Evolutionary conservation across 2,329 filamentous ascomycete species (phyloP).

Genomic region (Sordariomycetes sp.): DNA sequence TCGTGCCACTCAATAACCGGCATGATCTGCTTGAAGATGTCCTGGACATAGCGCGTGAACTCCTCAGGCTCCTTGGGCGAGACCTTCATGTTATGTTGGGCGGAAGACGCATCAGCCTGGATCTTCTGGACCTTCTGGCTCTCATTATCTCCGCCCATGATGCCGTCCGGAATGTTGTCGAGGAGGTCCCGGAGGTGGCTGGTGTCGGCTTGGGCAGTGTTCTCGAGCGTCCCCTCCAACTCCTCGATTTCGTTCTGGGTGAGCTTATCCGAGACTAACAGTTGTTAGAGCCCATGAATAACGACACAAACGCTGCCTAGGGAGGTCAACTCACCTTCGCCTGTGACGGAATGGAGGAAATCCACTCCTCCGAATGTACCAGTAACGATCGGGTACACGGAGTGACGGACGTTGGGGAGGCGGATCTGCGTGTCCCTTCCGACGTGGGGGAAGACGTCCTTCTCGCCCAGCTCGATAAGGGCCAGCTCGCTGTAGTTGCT

Average conservation of each 20-base stretch:
- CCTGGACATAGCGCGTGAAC: slow-evolving; percentile 66
- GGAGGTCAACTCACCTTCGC: slow-evolving; percentile 36
- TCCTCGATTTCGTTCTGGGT: slow-evolving; percentile 86
- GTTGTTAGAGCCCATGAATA: background rate
- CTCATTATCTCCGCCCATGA: slow-evolving; percentile 68
- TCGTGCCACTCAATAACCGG: slow-evolving; percentile 89
- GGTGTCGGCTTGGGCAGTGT: slow-evolving; percentile 52
- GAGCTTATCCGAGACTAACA: slow-evolving; percentile 68
- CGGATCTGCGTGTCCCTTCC: slow-evolving; percentile 62
- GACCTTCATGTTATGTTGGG: slow-evolving; percentile 62
- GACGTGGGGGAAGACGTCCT: slow-evolving; percentile 76
- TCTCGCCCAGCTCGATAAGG: slow-evolving; percentile 76
- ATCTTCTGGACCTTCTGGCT: slow-evolving; percentile 69
- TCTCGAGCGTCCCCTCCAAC: slow-evolving; percentile 71
- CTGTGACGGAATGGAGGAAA: slow-evolving; percentile 79
- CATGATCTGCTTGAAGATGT: slow-evolving; percentile 70
- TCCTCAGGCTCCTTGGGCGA: slow-evolving; percentile 75
- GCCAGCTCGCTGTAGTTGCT: slow-evolving; percentile 88
- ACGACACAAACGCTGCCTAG: background rate
- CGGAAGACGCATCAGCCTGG: slow-evolving; percentile 61
- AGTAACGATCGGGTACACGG: slow-evolving; percentile 75
- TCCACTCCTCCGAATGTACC: slow-evolving; percentile 94
- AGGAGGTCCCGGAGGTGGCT: slow-evolving; percentile 71
- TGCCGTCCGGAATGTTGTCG: slow-evolving; percentile 68
- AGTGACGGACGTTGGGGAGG: slow-evolving; percentile 51